Evolutionary conservation across 208 protist species (phyloP).

Genomic region (Trypanosoma platydactyli): DNA sequence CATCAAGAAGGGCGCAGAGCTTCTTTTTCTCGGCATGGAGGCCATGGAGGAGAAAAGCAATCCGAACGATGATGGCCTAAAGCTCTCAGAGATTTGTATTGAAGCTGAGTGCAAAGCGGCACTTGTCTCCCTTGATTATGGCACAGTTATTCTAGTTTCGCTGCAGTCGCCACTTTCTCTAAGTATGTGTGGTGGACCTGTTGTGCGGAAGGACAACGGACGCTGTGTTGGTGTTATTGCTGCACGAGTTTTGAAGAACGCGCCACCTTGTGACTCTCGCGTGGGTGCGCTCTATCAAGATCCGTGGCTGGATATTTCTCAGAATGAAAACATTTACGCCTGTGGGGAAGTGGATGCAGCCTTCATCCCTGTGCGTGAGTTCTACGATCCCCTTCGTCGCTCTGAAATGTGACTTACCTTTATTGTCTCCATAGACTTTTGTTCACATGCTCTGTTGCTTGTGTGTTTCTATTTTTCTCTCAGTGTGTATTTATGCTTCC

Average conservation of each 20-base stretch:
- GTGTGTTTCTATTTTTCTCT: constrained; percentile 19
- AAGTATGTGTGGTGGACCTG: constrained; percentile 87
- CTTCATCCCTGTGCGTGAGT: constrained; percentile 80
- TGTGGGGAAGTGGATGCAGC: constrained; percentile 63
- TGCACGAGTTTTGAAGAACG: constrained; percentile 60
- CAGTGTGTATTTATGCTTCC: constrained; percentile 24
- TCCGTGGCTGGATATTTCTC: constrained; percentile 79
- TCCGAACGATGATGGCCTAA: constrained; percentile 77
- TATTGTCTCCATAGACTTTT: constrained; percentile 17
- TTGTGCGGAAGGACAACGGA: constrained; percentile 69
- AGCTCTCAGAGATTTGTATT: constrained; percentile 39
- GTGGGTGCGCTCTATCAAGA: constrained; percentile 54
- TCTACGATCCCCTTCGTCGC: constrained; percentile 63
- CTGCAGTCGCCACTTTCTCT: constrained; percentile 43
- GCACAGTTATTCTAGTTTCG: constrained; percentile 74
- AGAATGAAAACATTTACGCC: constrained; percentile 53
- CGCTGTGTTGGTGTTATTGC: constrained; percentile 87
- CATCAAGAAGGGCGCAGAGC: constrained; percentile 62
- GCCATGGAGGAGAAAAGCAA: constrained; percentile 71
- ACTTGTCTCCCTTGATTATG: constrained; percentile 81
- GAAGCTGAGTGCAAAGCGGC: constrained; percentile 65
- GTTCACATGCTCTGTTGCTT: constrained; percentile 18
- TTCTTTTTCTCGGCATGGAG: constrained; percentile 64
- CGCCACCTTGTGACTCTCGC: constrained; percentile 52
- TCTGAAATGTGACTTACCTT: constrained; percentile 53